These are phyloP conservation scores for Bacterosira constricta DNA, from an alignment of 108 stramenopile species.

Conservation along the genomic window DNA sequence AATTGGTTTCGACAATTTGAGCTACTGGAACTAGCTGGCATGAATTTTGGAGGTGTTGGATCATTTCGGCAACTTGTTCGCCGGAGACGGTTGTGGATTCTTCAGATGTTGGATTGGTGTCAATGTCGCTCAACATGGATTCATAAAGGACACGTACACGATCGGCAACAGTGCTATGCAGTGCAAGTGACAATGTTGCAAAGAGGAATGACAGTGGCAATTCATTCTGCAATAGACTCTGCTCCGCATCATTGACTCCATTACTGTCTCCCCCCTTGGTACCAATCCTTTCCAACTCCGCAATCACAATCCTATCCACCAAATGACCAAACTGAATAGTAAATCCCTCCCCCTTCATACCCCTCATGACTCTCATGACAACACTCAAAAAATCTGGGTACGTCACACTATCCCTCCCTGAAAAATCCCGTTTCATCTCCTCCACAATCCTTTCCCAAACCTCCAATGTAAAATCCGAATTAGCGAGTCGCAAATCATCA, in stretches of 20 bases:
- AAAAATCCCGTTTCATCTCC: conserved; percentile 36
- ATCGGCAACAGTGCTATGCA: conserved; percentile 61
- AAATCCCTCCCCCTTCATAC: conserved; percentile 61
- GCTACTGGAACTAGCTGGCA: conserved; percentile 79
- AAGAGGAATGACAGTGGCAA: conserved; percentile 59
- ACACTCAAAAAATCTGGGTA: conserved; percentile 66
- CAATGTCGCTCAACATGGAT: background rate
- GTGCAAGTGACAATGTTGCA: conserved; percentile 66
- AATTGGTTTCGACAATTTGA: conserved; percentile 69
- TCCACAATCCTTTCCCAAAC: conserved; percentile 56
- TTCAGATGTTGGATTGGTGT: background rate
- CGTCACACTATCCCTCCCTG: conserved; percentile 22
- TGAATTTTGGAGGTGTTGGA: conserved; percentile 76
- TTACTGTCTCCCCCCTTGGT: conserved; percentile 3
- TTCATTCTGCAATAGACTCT: background rate
- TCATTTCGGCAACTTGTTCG: conserved; percentile 54
- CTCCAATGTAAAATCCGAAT: conserved; percentile 63
- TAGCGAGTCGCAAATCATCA: conserved; percentile 78
- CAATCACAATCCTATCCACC: conserved; percentile 75
- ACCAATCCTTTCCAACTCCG: conserved; percentile 40
- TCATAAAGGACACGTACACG: conserved; percentile 69
- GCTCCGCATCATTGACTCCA: background rate
- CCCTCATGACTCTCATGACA: conserved; percentile 55
- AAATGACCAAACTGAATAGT: conserved; percentile 85
- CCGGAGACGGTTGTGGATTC: conserved; percentile 19